Evolutionary conservation across 2,329 filamentous ascomycete genomes (phyloP), one percentile per base, ranked within the genome.

Genomic region (Hypoxylon rubiginosum): DNA sequence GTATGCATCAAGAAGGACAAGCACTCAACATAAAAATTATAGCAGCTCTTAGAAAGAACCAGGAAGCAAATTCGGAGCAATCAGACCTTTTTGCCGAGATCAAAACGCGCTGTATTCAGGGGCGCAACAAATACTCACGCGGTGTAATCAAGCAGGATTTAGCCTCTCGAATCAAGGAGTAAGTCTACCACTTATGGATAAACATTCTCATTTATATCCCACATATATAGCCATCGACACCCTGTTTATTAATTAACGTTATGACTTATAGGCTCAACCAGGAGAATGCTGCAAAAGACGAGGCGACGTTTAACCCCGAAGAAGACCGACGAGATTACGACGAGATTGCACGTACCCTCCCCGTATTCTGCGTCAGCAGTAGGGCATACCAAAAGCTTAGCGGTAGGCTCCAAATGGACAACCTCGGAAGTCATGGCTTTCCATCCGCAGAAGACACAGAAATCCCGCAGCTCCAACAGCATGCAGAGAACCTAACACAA

Each of bases 281-380:
- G 67, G 87, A 89, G 64, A 75, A 72, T 21, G 76, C 77, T 0
- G 78, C 80, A 66, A 80, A 86, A 67, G 82, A 89, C 48, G 85
- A 85, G 19, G 81, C 81, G 0, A 80, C 80, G 8, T 89, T 88
- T 68, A 78, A 89, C 66, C 85, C 86, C 0, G 82, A 85, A 1
- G 72, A 82, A n/a, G 84, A 88, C 6, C 49, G 80, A 2, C 82
- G 87, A 10, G 83, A 91, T 69, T 91, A 91, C 56, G 82, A 86
- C 0, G 76, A 86, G 46, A 81, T 90, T 7, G 87, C 86, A 0
- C 75, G 75, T 8, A 81, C 79, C 0, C 79, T 92, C 0, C 85
- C 88, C 0, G 88, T 91, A 1, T 92, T 90, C 71, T 91, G 88
- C 66, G 86, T 91, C 15, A 89, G 86, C 62, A 86, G 85, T 51